Base-by-base conservation (phyloP, 2,329 filamentous ascomycete species). In the Cryphonectria nitschkei region DNA sequence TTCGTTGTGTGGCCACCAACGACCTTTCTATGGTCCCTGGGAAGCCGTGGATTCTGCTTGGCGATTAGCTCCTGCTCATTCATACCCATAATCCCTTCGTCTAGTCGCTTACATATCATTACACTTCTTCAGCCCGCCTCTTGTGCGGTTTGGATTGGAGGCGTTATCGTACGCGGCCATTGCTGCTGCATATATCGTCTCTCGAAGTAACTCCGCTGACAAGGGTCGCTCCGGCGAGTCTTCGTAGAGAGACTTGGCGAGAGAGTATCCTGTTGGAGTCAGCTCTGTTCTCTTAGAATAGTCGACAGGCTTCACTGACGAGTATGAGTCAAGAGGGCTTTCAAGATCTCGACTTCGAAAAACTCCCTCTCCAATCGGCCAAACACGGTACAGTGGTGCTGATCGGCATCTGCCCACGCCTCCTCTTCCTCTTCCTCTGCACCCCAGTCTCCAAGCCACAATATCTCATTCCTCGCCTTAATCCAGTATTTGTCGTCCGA, bases 141-240 rank as follows among this genome's bases (percentile, higher is more conserved):
- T 86, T 1, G 88, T 92, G 69, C 89, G 88, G 75, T 95, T 94
- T 0, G 92, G 92, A 76, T 96, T 96, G 32, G 91, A 93, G 3
- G 93, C 93, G 77, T 93, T 93, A 76, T 96, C 93, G 77, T 94
- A 96, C 4, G 91, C 87, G 68, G 87, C 85, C 82, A 94, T 86
- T 1, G 91, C 90, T 63, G 89, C 85, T 1, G 84, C 84, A 58
- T 92, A 82, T 11, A 94, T 83, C 1, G 89, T 88, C 5, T 88
- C 85, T 76, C 89, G 87, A 1, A 93, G 80, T 8, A 84, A 78
- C 3, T 85, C 79, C 2, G 78, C 76, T 2, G 85, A 76, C 3
- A 93, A 81, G 5, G 86, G 85, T 3, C 78, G 80, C 26, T 87
- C 82, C 1, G 81, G 77, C 0, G 83, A 81, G 37, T 86, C 83